Base-by-base conservation (phyloP, 305 asterid species). In the Fraxinus platypoda region DNA sequence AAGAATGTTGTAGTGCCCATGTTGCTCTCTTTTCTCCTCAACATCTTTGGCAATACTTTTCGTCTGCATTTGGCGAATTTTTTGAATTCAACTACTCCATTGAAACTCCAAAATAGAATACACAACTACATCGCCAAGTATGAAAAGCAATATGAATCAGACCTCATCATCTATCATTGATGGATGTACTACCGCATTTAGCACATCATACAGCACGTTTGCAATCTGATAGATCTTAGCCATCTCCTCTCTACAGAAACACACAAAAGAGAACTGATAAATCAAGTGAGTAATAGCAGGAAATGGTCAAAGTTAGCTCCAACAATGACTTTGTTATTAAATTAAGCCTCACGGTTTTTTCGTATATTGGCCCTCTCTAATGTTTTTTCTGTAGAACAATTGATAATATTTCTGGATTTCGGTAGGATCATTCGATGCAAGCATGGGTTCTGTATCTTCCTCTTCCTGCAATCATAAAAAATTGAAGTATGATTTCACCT, bases 181-280 rank as follows among this genome's bases (percentile, higher is more conserved):
- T 64, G 85, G 49, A 85, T 94, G 95, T 75, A 92, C 94, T 31
- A 97, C 92, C 11, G 97, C 88, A 84, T 74, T 89, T 86, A 95
- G 87, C 85, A 93, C 94, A 87, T 97, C 98, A 81, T 93, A 93
- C 83, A 97, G 76, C 81, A 97, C 99, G 8, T 94, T 85, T 75
- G 99, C 99, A 87, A 92, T 91, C 88, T 93, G 99, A 90, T 87
- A 90, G 66, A 95, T 90, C 92, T 93, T 97, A 54, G 97, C 97
- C 96, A 97, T 92, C 88, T 97, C 98, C 93, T 92, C 97, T 86
- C 99, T 97, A 80, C 85, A 81, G 80, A 85, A 75, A 75, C 73
- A 52, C 75, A 83, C 37, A 75, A 68, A 17, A 81, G 59, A 59
- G 77, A 33, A 30, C 78, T 15, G 25, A 79, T 17, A 21, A 82